A percentile compares a stretch with the other conserved stretches of the same genome.
Conservation (phyloP, 768 basidiomycete genomes). For the Filobasidium wieringae region DNA sequence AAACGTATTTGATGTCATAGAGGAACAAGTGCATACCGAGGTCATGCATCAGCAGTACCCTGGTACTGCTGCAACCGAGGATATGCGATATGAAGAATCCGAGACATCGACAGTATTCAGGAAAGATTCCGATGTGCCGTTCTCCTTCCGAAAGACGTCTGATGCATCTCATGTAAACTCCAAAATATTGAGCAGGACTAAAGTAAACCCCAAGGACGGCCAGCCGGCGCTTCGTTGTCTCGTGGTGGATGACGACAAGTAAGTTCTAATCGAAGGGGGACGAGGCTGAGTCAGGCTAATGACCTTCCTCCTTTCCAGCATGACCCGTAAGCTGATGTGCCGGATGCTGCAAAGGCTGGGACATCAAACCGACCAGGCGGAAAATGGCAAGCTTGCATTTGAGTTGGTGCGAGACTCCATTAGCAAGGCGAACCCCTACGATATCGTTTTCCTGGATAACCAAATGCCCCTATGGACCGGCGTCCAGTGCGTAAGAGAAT, state of each 20-base stretch:
- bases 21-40: constrained; percentile 10
- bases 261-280: constrained; percentile 8
- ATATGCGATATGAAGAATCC: background rate
- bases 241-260: constrained; percentile 37
- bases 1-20: constrained; percentile 10
- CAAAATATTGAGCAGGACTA: too few relatives aligned
- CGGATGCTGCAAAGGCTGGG: constrained; percentile 35
- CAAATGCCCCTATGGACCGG: constrained; percentile 39
- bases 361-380: constrained; percentile 32
- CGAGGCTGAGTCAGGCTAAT: background rate
- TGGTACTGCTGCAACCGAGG: background rate
- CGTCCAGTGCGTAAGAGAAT: constrained; percentile 32
- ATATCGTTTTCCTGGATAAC: constrained; percentile 35
- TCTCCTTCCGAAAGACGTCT: background rate
- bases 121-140: background rate
- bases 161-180: too few relatives aligned
- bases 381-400: constrained; percentile 33
- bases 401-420: constrained; percentile 23
- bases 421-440: constrained; percentile 18
- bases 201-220: constrained; percentile 6
- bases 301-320: constrained; percentile 11
- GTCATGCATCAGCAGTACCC: background rate
- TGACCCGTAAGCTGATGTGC: constrained; percentile 37
- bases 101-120: background rate
- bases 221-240: constrained; percentile 22